Base-by-base conservation (phyloP, 2,329 filamentous ascomycete species). In the Mycosphaerella arachidis region DNA sequence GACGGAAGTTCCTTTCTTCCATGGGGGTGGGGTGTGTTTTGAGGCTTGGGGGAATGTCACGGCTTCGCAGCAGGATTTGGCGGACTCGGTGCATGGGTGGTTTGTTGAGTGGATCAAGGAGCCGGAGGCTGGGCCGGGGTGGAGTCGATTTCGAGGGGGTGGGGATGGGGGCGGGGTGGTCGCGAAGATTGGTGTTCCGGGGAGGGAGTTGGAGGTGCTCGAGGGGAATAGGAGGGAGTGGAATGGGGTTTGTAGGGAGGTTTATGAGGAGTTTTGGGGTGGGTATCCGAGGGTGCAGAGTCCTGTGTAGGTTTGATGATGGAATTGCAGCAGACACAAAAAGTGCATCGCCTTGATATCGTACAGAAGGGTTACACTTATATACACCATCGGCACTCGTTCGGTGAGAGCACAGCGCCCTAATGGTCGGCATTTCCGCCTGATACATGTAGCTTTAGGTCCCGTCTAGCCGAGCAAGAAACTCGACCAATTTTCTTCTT, bases 51-150 rank as follows among this genome's bases (percentile, higher is more conserved):
- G 13, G 37, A 55, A 58, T 40, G 40, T 58, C 24, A 58, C 51
- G 6, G n/a, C 16, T 12, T 29, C 40, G 16, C 40, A 58, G 51
- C 57, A 59, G 31, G 45, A 13, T 29, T 24, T 55, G 43, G 57
- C 57, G 48, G 57, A 58, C n/a, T 31, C 13, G 16, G 40, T 50
- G 13, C n/a, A 55, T 43, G 57, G 46, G 24, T 58, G 57, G 57
- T 55, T 58, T 48, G 57, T 58, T 37, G 40, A 24, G 29, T 58
- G 56, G 50, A 33, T 58, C 13, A 58, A 55, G 30, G 31, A 54
- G 10, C 57, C 51, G 29, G 40, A 27, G 18, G 57, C 40, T 27
- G 57, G 57, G 6, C 51, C 51, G 27, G 57, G 57, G 13, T 58
- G 57, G 57, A 27, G 6, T 9, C 37, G 16, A 13, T 40, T 40